These are phyloP conservation scores for Fusarium coicis DNA, from an alignment of 2,329 filamentous ascomycete genomes.

Conservation along the genomic window DNA sequence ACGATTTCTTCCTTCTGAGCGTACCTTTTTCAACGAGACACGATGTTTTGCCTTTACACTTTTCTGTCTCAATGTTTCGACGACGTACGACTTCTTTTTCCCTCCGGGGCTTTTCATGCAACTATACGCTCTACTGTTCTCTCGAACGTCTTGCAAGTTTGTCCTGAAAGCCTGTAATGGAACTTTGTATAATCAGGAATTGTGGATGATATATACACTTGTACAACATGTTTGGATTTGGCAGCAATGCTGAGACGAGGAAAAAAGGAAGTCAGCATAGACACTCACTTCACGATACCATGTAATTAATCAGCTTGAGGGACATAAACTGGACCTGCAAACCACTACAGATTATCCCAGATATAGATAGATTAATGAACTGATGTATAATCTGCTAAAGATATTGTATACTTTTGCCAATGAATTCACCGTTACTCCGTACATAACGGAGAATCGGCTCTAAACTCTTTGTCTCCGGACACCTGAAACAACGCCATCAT, in stretches of 20 bases:
- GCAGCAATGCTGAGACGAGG: constrained; percentile 28
- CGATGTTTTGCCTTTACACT: constrained; percentile 32
- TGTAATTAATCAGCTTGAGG: constrained; percentile 33
- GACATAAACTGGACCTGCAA: constrained; percentile 17
- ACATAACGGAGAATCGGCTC: background rate
- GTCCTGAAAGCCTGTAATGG: constrained; percentile 3
- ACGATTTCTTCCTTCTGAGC: constrained; percentile 38
- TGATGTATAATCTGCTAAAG: constrained; percentile 24
- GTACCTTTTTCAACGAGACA: constrained; percentile 35
- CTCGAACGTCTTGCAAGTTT: constrained; percentile 2
- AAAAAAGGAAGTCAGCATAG: constrained; percentile 31
- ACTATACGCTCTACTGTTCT: background rate
- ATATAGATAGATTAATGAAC: constrained; percentile 42
- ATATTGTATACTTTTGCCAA: background rate
- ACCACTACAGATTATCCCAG: constrained; percentile 8
- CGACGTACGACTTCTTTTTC: constrained; percentile 20
- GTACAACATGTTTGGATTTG: constrained; percentile 41
- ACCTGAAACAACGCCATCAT: constrained; percentile 10
- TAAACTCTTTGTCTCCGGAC: background rate
- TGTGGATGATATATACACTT: constrained; percentile 28
- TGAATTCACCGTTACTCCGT: background rate
- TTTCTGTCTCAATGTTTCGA: constrained; percentile 28
- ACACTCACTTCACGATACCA: constrained; percentile 43
- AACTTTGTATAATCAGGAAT: constrained; percentile 28
- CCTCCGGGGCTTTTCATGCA: background rate